phyloP scores from a whole-genome alignment of 148 eudicot species.

The Mesembryanthemum crystallinum region DNA sequence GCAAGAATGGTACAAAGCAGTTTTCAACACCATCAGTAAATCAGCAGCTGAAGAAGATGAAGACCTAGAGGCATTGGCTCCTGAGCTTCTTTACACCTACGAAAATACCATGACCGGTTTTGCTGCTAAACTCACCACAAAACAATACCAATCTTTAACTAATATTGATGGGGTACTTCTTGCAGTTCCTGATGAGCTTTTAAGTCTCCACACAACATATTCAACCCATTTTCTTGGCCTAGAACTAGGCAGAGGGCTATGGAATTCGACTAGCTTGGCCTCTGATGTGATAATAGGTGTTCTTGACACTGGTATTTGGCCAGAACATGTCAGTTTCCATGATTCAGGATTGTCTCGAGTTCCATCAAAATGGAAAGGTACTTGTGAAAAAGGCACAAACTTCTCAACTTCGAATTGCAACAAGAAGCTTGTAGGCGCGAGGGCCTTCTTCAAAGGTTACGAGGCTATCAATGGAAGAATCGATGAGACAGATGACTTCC shows the following conservation, averaged over 20 bases:
- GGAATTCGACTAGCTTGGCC: conserved; percentile 56
- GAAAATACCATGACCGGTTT: conserved; percentile 60
- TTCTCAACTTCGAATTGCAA: conserved; percentile 56
- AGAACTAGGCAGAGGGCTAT: conserved; percentile 45
- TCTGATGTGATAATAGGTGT: conserved; percentile 61
- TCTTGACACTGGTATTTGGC: conserved; percentile 84
- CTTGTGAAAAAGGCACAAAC: conserved; percentile 57
- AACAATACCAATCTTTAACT: conserved; percentile 35
- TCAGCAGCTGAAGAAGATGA: conserved; percentile 20
- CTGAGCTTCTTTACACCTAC: conserved; percentile 59
- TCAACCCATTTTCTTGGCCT: conserved; percentile 69
- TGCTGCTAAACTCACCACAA: conserved; percentile 50
- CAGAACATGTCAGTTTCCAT: conserved; percentile 60
- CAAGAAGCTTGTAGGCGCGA: conserved; percentile 62
- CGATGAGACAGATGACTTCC: conserved; percentile 47
- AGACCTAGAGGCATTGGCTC: conserved; percentile 32
- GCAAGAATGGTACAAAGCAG: conserved; percentile 40
- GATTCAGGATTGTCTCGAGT: conserved; percentile 43
- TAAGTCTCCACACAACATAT: conserved; percentile 61
- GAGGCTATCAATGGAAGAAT: conserved; percentile 57
- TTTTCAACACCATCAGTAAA: conserved; percentile 10
- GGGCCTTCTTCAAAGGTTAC: conserved; percentile 60
- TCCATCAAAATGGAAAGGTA: conserved; percentile 67
- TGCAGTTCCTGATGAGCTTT: conserved; percentile 48
- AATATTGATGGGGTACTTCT: conserved; percentile 48